These are phyloP conservation scores for Aspergillus transmontanensis DNA, from an alignment of 2,329 filamentous ascomycete species.

Conservation along the genomic window DNA sequence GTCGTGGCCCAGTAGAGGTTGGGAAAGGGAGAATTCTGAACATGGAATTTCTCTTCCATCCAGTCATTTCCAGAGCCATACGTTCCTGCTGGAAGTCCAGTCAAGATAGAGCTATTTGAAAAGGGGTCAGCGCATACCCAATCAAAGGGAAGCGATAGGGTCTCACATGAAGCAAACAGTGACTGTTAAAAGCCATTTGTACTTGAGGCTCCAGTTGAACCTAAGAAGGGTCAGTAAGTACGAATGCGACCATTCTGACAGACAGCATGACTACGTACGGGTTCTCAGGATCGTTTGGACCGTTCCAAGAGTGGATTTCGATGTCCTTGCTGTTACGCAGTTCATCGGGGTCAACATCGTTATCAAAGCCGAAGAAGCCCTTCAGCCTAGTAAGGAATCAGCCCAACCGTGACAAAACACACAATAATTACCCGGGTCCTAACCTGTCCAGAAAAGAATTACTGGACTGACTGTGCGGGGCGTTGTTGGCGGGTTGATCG, in stretches of 20 bases:
- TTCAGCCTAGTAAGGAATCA: background rate
- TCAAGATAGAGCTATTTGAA: conserved; percentile 40
- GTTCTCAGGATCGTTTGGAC: conserved; percentile 33
- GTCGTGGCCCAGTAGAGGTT: conserved; percentile 38
- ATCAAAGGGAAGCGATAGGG: background rate
- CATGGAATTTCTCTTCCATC: conserved; percentile 34
- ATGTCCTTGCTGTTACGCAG: conserved; percentile 24
- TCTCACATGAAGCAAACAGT: conserved; percentile 47
- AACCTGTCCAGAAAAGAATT: background rate
- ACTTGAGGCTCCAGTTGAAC: conserved; percentile 45
- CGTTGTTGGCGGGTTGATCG: background rate
- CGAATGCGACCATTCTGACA: too few relatives aligned
- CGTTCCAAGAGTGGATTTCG: conserved; percentile 35
- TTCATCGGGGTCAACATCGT: conserved; percentile 15
- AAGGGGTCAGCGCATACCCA: background rate
- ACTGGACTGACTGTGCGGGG: background rate
- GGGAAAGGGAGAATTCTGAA: conserved; percentile 37
- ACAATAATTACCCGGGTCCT: background rate
- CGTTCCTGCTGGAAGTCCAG: conserved; percentile 44
- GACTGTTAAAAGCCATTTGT: conserved; percentile 47
- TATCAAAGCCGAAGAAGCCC: background rate
- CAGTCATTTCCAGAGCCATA: conserved; percentile 40
- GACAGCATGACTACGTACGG: conserved; percentile 20
- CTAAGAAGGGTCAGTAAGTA: conserved; percentile 17
- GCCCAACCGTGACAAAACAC: background rate